These are phyloP conservation scores for Apiospora aurea DNA, from an alignment of 2,329 filamentous ascomycete species.

Conservation along the genomic window DNA sequence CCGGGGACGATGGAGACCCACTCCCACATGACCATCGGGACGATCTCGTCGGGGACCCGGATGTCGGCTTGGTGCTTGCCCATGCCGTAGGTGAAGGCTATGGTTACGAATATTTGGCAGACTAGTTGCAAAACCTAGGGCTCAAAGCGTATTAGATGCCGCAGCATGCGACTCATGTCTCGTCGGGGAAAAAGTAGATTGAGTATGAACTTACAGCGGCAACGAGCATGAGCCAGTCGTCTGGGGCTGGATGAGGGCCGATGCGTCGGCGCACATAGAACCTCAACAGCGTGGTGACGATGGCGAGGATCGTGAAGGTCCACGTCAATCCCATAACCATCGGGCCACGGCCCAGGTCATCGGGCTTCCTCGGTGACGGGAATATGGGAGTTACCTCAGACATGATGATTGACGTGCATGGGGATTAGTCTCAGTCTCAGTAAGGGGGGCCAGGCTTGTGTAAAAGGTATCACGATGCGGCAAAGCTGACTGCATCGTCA, in stretches of 20 bases:
- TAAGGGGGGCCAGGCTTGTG: too few species aligned
- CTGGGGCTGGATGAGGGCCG: neutral
- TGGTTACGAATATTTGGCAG: conserved; percentile 8
- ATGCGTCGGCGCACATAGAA: neutral
- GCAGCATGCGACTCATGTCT: too few species aligned
- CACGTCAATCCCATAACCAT: conserved; percentile 30
- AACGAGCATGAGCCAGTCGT: neutral
- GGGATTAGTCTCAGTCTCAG: too few species aligned
- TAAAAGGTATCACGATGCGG: too few species aligned
- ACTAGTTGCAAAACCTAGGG: conserved; percentile 10
- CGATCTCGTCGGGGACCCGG: conserved; percentile 9
- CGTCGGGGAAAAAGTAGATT: too few species aligned
- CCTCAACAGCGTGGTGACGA: conserved; percentile 16
- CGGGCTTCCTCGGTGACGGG: conserved; percentile 13
- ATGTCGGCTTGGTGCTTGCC: conserved; percentile 29
- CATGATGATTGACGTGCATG: too few species aligned
- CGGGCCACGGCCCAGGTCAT: conserved; percentile 22
- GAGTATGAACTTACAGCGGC: neutral
- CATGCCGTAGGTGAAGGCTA: conserved; percentile 25
- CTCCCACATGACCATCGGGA: conserved; percentile 22
- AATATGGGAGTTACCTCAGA: neutral
- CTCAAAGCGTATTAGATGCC: neutral
- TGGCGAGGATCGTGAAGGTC: conserved; percentile 25
- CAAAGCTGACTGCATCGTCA: too few species aligned
- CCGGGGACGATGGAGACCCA: conserved; percentile 19